Conservation (phyloP, 2,329 filamentous ascomycete species). For the Neoascochyta sp. region DNA sequence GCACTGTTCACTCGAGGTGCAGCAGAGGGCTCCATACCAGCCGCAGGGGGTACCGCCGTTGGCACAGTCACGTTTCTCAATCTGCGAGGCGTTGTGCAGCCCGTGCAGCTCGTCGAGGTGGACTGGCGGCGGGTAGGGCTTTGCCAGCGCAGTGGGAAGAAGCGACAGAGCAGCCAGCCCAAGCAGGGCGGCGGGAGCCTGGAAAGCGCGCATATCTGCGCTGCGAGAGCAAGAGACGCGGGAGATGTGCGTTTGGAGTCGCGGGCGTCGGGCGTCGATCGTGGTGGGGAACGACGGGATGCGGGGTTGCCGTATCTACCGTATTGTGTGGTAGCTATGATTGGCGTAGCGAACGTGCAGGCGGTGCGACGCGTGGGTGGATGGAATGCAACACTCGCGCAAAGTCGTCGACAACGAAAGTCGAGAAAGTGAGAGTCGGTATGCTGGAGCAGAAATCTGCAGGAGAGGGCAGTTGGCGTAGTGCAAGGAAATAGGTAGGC, state of each 20-base stretch:
- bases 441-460: slow-evolving; percentile 3
- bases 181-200: slow-evolving; percentile 69
- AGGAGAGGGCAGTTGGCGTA: slow-evolving; percentile 7
- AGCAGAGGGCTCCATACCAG: slow-evolving; percentile 37
- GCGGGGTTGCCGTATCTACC: slow-evolving; percentile 11
- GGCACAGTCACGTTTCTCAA: slow-evolving; percentile 20
- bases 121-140: slow-evolving; percentile 30
- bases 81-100: slow-evolving; percentile 30
- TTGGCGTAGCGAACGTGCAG: slow-evolving; percentile 6
- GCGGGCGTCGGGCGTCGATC: slow-evolving; percentile 10
- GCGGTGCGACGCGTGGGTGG: slow-evolving; percentile 6
- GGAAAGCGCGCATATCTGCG: slow-evolving; percentile 30
- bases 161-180: slow-evolving; percentile 39
- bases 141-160: slow-evolving; percentile 53
- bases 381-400: slow-evolving; percentile 5
- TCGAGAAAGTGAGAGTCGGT: slow-evolving; percentile 12
- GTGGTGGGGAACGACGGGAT: slow-evolving; percentile 14
- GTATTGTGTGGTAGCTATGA: slow-evolving; percentile 8
- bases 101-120: slow-evolving; percentile 24
- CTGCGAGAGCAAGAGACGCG: too few species aligned
- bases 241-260: not conserved
- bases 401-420: slow-evolving; percentile 8
- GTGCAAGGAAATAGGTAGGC: slow-evolving; percentile 33
- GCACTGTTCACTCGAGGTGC: slow-evolving; percentile 28
- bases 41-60: slow-evolving; percentile 27